Percentiles rank a stretch among this genome's conserved stretches.
phyloP scores from a whole-genome alignment of 495 filamentous ascomycete species.

The Penicillium tannophilum region DNA sequence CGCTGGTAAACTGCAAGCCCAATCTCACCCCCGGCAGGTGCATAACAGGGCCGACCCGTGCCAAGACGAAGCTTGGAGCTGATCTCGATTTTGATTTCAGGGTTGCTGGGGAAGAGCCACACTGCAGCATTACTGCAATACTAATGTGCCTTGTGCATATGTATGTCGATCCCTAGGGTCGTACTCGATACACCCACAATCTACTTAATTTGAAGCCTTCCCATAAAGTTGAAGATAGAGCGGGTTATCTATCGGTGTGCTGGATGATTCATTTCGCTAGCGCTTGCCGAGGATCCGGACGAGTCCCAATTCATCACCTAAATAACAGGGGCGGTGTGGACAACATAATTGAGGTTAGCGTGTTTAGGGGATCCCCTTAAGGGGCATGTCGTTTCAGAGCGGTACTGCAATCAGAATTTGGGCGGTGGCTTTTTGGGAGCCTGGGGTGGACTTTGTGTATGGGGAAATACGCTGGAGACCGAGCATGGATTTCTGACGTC shows the following conservation, averaged over 20 bases:
- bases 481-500: neutral
- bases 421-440: constrained; percentile 2
- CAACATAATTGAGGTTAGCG: constrained; percentile 6
- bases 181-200: neutral
- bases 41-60: constrained; percentile 8
- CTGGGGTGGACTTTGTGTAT: neutral
- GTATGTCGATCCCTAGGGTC: neutral
- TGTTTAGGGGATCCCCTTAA: constrained; percentile 1
- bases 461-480: neutral
- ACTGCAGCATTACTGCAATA: neutral
- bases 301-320: neutral
- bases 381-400: neutral
- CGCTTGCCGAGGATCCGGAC: constrained; percentile 1
- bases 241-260: neutral
- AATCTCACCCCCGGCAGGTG: neutral
- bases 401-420: neutral
- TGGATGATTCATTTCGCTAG: neutral
- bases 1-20: too few species aligned
- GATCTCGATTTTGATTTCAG: neutral
- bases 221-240: neutral
- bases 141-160: neutral
- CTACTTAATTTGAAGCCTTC: neutral
- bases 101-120: neutral
- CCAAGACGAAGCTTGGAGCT: constrained; percentile 11
- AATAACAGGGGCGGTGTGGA: constrained; percentile 6